Conservation (phyloP, 1,284 basidiomycete species). For the Naganishia cerealis region DNA sequence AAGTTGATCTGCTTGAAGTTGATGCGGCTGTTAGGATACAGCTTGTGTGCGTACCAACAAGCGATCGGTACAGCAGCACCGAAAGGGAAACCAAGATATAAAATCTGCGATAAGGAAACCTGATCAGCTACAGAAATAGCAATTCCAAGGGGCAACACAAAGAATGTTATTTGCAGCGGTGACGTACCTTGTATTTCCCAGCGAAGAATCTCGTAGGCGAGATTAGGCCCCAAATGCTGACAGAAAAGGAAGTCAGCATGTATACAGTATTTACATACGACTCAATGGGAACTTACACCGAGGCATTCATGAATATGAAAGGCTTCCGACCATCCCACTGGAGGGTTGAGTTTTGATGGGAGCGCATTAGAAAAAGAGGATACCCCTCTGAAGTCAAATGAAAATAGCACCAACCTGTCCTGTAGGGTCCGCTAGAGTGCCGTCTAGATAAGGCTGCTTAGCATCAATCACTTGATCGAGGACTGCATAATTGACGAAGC, state of each 20-base stretch:
- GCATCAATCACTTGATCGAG: slow-evolving; percentile 52
- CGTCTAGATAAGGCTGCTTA: slow-evolving; percentile 51
- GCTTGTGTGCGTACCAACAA: slow-evolving; percentile 54
- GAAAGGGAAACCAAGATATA: slow-evolving; percentile 56
- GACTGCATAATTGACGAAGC: slow-evolving; percentile 55
- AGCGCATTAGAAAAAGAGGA: background rate
- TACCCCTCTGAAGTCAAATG: background rate
- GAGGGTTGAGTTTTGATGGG: background rate
- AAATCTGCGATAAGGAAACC: slow-evolving; percentile 32
- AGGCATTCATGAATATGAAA: slow-evolving; percentile 54
- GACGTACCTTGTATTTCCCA: slow-evolving; percentile 50
- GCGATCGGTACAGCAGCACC: slow-evolving; percentile 54
- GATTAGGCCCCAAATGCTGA: slow-evolving; percentile 54
- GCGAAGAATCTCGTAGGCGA: slow-evolving; percentile 56
- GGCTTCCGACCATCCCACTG: slow-evolving; percentile 53
- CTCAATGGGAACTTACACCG: slow-evolving; percentile 44
- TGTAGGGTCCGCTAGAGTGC: slow-evolving; percentile 55
- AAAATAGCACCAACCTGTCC: slow-evolving; percentile 40
- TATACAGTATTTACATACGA: background rate
- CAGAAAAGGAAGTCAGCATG: background rate
- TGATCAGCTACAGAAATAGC: background rate
- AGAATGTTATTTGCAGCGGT: too few species aligned
- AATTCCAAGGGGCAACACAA: background rate
- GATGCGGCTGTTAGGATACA: slow-evolving; percentile 46
- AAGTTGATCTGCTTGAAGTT: slow-evolving; percentile 54